Evolutionary conservation across 805 yeast species (phyloP).

Genomic region (Yamadazyma phyllophila): DNA sequence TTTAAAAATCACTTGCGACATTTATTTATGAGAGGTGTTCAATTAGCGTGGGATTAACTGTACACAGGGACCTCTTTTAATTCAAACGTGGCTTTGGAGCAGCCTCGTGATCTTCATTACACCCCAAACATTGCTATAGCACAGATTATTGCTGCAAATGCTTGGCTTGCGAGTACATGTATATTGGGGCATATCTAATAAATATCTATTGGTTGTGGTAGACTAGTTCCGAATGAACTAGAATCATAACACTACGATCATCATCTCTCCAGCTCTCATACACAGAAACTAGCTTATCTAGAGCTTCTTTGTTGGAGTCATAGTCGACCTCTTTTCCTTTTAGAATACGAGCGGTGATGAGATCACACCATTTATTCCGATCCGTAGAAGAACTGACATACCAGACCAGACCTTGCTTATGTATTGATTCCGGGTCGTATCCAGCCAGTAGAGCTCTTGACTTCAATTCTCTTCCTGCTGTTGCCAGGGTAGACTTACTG

Average conservation of each 20-base stretch:
- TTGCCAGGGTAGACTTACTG: constrained; percentile 12
- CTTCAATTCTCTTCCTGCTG: constrained; percentile 19
- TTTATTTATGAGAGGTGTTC: no score
- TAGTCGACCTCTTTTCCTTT: constrained; percentile 3
- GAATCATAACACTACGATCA: constrained; percentile 13
- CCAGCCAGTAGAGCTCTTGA: constrained; percentile 20
- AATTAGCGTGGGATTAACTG: no score
- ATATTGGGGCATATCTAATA: no score
- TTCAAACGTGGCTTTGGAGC: no score
- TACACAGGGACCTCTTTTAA: no score
- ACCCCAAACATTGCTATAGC: no score
- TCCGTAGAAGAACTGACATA: constrained; percentile 11
- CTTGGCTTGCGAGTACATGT: no score
- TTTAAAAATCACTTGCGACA: neutral
- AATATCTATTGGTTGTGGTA: neutral
- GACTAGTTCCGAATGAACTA: constrained; percentile 17
- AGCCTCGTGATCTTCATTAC: no score
- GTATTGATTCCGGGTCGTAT: constrained; percentile 12
- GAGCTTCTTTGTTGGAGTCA: constrained; percentile 9
- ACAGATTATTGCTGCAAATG: no score
- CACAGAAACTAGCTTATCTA: constrained; percentile 6
- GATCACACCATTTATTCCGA: constrained; percentile 11
- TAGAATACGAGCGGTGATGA: constrained; percentile 14
- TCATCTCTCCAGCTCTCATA: constrained; percentile 19
- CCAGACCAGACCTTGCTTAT: constrained; percentile 17